Evolutionary conservation across 495 filamentous ascomycete genomes (phyloP).

Genomic region (Xylona heveae): DNA sequence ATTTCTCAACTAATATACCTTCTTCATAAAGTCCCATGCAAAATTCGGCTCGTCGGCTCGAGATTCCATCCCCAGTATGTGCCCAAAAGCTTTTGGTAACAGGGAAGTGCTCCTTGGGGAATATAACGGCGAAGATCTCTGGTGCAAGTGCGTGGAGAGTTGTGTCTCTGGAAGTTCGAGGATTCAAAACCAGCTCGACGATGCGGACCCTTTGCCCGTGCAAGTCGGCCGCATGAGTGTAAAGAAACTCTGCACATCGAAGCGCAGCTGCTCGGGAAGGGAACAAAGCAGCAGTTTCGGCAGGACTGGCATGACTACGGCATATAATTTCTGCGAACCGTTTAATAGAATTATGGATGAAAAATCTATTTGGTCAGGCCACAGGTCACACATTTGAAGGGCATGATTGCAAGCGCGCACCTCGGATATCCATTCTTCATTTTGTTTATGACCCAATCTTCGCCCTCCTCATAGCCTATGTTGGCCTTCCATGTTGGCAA

Average conservation of each 20-base stretch:
- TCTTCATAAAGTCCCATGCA: constrained; percentile 55
- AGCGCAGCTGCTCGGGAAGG: constrained; percentile 43
- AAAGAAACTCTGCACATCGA: constrained; percentile 52
- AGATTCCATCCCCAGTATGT: constrained; percentile 86
- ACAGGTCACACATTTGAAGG: background rate
- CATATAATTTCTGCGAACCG: constrained; percentile 48
- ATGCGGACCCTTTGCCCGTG: constrained; percentile 30
- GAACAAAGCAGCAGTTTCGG: constrained; percentile 59
- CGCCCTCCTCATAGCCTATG: constrained; percentile 81
- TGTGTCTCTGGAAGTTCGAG: constrained; percentile 12
- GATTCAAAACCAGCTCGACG: constrained; percentile 39
- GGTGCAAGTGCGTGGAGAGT: constrained; percentile 17
- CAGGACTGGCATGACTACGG: constrained; percentile 33
- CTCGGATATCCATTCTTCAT: constrained; percentile 86
- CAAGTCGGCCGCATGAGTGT: constrained; percentile 26
- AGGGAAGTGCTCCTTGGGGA: constrained; percentile 36
- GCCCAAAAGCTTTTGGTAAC: constrained; percentile 89
- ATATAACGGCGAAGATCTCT: constrained; percentile 45
- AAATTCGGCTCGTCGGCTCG: constrained; percentile 78
- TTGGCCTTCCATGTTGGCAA: constrained; percentile 85
- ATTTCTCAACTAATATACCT: constrained; percentile 38
- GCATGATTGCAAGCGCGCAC: constrained; percentile 19
- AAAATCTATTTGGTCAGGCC: constrained; percentile 39
- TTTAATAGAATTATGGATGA: constrained; percentile 68
- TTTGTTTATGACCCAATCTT: constrained; percentile 61